Evolutionary conservation across 768 basidiomycete species (phyloP).

Genomic region (Hericium alpestre): DNA sequence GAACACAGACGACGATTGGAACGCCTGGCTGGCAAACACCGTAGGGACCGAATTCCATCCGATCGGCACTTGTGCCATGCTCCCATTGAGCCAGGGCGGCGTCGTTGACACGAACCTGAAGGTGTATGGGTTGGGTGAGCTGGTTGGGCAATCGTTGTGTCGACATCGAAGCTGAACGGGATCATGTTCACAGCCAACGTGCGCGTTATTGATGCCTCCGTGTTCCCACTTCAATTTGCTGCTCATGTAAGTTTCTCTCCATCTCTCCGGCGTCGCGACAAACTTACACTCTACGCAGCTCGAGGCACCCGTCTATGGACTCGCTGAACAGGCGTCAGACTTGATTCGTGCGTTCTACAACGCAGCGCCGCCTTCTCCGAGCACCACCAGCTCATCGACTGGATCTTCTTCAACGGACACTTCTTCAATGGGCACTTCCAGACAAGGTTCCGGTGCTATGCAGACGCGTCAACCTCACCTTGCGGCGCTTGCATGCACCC

Average conservation of each 20-base stretch:
- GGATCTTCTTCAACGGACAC: no score
- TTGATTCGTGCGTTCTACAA: slow-evolving; percentile 27
- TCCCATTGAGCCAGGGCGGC: slow-evolving; percentile 41
- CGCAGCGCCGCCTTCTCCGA: slow-evolving; percentile 8
- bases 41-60: slow-evolving; percentile 55
- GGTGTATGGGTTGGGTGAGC: slow-evolving; percentile 39
- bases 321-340: slow-evolving; percentile 27
- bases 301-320: slow-evolving; percentile 4
- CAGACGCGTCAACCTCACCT: no score
- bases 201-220: slow-evolving; percentile 46
- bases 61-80: slow-evolving; percentile 45
- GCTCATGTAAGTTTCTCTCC: slow-evolving; percentile 27
- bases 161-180: background rate
- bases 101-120: slow-evolving; percentile 47
- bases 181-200: slow-evolving; percentile 29
- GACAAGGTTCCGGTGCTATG: no score
- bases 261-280: background rate
- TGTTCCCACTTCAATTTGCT: slow-evolving; percentile 44
- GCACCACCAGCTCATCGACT: slow-evolving; percentile 1
- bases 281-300: background rate
- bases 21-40: slow-evolving; percentile 34
- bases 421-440: no score
- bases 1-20: slow-evolving; percentile 44
- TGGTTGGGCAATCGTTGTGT: background rate
- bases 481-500: no score